Conservation (phyloP, 331 rosid genomes). For the Pyracantha coccinea region DNA sequence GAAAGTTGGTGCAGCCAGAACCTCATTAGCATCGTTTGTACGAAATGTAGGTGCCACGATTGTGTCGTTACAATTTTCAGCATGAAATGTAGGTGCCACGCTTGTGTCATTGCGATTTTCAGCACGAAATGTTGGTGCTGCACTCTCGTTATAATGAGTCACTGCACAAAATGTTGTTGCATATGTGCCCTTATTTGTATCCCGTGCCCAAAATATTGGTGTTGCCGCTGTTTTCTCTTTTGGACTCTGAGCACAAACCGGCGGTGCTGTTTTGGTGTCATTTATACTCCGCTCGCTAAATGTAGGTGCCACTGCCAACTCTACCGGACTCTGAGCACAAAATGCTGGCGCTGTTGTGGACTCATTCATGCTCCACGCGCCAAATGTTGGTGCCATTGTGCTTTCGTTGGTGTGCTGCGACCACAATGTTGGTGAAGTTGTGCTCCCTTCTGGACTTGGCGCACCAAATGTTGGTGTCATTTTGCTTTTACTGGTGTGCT, state of each 20-base stretch:
- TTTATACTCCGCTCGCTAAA: neutral
- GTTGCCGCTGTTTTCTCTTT: neutral
- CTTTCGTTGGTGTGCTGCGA: neutral
- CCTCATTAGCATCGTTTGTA: neutral
- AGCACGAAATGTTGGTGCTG: neutral
- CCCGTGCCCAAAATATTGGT: neutral
- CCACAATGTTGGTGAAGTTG: constrained; percentile 1
- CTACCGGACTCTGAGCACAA: neutral
- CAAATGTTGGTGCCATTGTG: constrained; percentile 1
- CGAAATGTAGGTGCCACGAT: neutral
- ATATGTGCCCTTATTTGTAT: neutral
- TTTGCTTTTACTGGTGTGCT: neutral
- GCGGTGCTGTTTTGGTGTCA: neutral
- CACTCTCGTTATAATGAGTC: neutral
- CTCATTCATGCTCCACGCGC: neutral
- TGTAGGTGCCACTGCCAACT: neutral
- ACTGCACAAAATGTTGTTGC: neutral
- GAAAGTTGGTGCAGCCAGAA: neutral
- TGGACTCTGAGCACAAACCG: neutral
- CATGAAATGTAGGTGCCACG: too few species aligned
- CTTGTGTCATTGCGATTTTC: too few species aligned
- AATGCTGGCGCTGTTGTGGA: constrained; percentile 10
- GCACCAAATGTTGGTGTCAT: neutral
- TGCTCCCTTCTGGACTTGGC: neutral
- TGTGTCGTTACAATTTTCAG: too few species aligned